Percentiles rank a stretch among this genome's conserved stretches.
phyloP scores from a whole-genome alignment of 257 asterid genomes.

The Solanum bukasovii region DNA sequence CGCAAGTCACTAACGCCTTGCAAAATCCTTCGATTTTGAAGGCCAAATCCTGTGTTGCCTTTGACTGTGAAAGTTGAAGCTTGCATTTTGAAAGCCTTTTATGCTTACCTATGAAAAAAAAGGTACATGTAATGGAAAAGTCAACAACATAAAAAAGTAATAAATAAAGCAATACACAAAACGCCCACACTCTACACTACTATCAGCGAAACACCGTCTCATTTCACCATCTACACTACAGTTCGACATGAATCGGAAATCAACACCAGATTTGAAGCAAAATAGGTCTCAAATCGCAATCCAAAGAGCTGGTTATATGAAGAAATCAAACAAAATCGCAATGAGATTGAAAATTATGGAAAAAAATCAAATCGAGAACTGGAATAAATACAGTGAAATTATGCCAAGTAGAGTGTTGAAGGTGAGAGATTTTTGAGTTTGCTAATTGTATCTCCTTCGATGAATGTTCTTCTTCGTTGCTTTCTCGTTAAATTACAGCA shows the following conservation, averaged over 20 bases:
- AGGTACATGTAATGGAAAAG: constrained; percentile 8
- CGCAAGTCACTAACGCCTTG: constrained; percentile 8
- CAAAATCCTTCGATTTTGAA: constrained; percentile 23
- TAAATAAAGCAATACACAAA: neutral
- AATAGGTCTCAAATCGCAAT: neutral
- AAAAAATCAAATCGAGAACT: neutral
- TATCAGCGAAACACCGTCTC: too few relatives aligned
- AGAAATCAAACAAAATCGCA: neutral
- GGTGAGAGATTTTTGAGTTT: neutral
- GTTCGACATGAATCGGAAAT: neutral
- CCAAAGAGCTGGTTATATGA: neutral
- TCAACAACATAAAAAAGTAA: constrained; percentile 11
- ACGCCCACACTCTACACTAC: neutral
- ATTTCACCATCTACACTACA: neutral
- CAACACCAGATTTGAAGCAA: neutral
- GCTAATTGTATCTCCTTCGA: neutral
- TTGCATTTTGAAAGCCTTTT: constrained; percentile 34
- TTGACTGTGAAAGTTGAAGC: constrained; percentile 32
- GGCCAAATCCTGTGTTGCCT: constrained; percentile 22
- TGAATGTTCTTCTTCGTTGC: neutral
- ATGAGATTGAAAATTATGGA: neutral
- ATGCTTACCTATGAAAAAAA: constrained; percentile 21
- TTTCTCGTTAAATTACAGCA: neutral
- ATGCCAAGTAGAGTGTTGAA: neutral
- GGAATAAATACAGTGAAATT: neutral